These are phyloP conservation scores for Persicaria tinctoria DNA, from an alignment of 148 eudicot species.

Conservation along the genomic window DNA sequence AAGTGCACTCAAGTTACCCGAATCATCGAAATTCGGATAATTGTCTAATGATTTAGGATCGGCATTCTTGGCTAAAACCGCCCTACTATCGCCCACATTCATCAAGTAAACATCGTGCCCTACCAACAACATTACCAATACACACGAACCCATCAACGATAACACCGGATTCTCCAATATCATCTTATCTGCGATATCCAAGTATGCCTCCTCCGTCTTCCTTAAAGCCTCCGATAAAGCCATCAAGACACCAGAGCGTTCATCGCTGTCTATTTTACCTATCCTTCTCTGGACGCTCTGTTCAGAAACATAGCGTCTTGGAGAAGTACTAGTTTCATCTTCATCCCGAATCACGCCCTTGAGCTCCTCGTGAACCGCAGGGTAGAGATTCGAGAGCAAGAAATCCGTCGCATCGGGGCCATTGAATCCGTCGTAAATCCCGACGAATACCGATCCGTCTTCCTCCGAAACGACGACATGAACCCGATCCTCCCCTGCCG, in stretches of 20 bases:
- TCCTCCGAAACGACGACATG: slow-evolving; percentile 60
- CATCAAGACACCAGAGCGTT: slow-evolving; percentile 34
- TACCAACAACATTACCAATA: slow-evolving; percentile 54
- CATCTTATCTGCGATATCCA: slow-evolving; percentile 60
- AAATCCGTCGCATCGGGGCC: slow-evolving; percentile 75
- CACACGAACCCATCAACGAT: slow-evolving; percentile 69
- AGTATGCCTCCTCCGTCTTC: slow-evolving; percentile 45
- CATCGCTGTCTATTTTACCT: background rate
- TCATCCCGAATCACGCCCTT: slow-evolving; percentile 32
- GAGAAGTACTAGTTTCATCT: background rate
- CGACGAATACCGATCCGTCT: slow-evolving; percentile 65
- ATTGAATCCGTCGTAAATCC: slow-evolving; percentile 67
- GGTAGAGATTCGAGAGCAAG: slow-evolving; percentile 38
- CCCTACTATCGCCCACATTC: slow-evolving; percentile 71
- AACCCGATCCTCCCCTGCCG: slow-evolving; percentile 66
- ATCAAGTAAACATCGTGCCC: slow-evolving; percentile 61
- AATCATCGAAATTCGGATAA: slow-evolving; percentile 17
- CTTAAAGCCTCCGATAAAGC: slow-evolving; percentile 48
- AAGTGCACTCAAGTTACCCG: slow-evolving; percentile 24
- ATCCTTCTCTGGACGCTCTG: background rate
- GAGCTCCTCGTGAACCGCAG: slow-evolving; percentile 42
- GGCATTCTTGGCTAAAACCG: slow-evolving; percentile 33
- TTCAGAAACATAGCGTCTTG: background rate
- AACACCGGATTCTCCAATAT: slow-evolving; percentile 54
- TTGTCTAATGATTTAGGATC: slow-evolving; percentile 28